These are phyloP conservation scores for Hyphodiscus sp. DNA, from an alignment of 2,329 filamentous ascomycete genomes.

Conservation along the genomic window DNA sequence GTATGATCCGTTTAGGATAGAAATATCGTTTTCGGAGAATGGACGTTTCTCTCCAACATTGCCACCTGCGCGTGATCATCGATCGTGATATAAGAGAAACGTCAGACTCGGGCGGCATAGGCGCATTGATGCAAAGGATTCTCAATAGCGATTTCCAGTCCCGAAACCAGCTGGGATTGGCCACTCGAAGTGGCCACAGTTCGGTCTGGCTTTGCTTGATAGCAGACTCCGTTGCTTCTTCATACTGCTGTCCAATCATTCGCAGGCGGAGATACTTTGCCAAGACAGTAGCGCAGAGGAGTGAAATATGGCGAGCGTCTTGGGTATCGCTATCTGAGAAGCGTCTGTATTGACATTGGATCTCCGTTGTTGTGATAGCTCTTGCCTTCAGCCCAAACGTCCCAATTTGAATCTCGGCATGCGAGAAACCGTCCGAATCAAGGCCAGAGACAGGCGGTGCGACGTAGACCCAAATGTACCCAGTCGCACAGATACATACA, in stretches of 20 bases:
- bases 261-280: conserved; percentile 22
- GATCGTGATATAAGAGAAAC: conserved; percentile 24
- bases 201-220: conserved; percentile 16
- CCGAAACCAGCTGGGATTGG: conserved; percentile 14
- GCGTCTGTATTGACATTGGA: conserved; percentile 17
- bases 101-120: conserved; percentile 23
- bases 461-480: conserved; percentile 24
- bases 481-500: conserved; percentile 24
- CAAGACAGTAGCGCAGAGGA: conserved; percentile 21
- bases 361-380: conserved; percentile 22
- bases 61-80: conserved; percentile 24
- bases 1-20: conserved; percentile 14
- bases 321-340: neutral
- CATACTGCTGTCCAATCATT: conserved; percentile 25
- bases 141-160: conserved; percentile 15
- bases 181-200: conserved; percentile 3
- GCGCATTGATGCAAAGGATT: conserved; percentile 21
- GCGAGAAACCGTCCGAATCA: conserved; percentile 8
- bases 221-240: conserved; percentile 21
- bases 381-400: conserved; percentile 22
- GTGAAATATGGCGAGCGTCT: conserved; percentile 13
- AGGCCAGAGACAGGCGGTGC: neutral
- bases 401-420: conserved; percentile 23
- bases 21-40: conserved; percentile 16
- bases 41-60: conserved; percentile 17